Evolutionary conservation across 1,284 basidiomycete genomes (phyloP).

Genomic region (Sphaerobolus stellatus): DNA sequence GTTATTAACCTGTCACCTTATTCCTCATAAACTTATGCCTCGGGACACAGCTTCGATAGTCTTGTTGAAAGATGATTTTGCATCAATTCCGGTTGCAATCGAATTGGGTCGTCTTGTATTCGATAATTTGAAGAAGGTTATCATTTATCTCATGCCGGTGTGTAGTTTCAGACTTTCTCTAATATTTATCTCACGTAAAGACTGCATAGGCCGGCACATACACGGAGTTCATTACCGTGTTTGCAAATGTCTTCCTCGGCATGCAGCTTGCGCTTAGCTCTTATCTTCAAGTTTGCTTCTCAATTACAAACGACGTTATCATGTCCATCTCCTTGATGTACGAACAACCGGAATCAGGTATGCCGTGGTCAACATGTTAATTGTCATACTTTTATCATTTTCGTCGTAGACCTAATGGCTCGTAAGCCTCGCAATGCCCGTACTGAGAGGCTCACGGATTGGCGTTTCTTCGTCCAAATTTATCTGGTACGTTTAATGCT

Average conservation of each 20-base stretch:
- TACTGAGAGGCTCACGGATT: slow-evolving; percentile 50
- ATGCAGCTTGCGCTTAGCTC: slow-evolving; percentile 44
- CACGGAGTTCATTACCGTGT: slow-evolving; percentile 57
- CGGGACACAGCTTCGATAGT: not conserved
- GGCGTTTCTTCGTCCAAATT: slow-evolving; percentile 57
- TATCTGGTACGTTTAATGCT: slow-evolving; percentile 39
- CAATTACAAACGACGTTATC: slow-evolving; percentile 39
- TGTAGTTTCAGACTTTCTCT: slow-evolving; percentile 18
- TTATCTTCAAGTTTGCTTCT: slow-evolving; percentile 44
- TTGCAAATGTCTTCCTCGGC: slow-evolving; percentile 36
- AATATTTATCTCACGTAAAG: not conserved
- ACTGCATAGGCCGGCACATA: slow-evolving; percentile 31
- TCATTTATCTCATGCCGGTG: slow-evolving; percentile 49
- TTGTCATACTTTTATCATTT: slow-evolving; percentile 36
- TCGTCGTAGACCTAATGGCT: slow-evolving; percentile 47
- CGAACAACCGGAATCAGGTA: slow-evolving; percentile 36
- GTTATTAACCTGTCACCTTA: slow-evolving; percentile 35
- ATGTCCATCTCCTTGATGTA: slow-evolving; percentile 41
- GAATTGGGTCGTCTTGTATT: slow-evolving; percentile 59
- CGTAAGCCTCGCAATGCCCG: slow-evolving; percentile 65
- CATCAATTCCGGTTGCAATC: slow-evolving; percentile 40
- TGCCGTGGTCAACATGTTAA: slow-evolving; percentile 20
- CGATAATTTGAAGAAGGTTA: slow-evolving; percentile 64
- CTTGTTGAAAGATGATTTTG: slow-evolving; percentile 10
- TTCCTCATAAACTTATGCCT: not conserved